These are phyloP conservation scores for Magnaporthiopsis rhizophila DNA, from an alignment of 2,329 filamentous ascomycete species.

Conservation along the genomic window DNA sequence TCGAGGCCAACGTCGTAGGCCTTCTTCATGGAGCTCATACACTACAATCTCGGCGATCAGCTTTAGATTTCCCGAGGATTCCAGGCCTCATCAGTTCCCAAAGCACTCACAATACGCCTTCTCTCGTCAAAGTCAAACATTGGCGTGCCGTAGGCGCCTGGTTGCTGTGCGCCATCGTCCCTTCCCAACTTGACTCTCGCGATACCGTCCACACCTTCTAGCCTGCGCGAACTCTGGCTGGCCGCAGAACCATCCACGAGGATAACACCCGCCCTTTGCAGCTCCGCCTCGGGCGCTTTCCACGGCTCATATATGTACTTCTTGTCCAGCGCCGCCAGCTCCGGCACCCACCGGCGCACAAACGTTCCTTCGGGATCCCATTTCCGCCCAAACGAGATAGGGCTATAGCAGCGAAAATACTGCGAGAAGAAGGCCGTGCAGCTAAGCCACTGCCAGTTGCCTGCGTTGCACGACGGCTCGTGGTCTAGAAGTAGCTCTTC, in stretches of 20 bases:
- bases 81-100: background rate
- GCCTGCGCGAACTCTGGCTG: background rate
- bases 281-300: conserved; percentile 61
- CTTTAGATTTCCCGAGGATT: background rate
- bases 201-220: background rate
- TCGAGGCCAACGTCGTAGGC: conserved; percentile 5
- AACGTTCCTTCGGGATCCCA: conserved; percentile 64
- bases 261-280: conserved; percentile 54
- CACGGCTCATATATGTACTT: conserved; percentile 77
- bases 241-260: background rate
- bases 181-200: conserved; percentile 50
- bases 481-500: conserved; percentile 70
- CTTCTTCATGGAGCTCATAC: conserved; percentile 5
- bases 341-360: conserved; percentile 58
- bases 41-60: background rate
- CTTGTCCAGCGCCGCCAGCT: conserved; percentile 50
- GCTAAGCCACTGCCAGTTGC: conserved; percentile 72
- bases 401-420: conserved; percentile 63
- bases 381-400: conserved; percentile 65
- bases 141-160: conserved; percentile 55
- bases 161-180: conserved; percentile 25
- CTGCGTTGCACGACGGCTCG: conserved; percentile 63
- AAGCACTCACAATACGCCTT: conserved; percentile 17
- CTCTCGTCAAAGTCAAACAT: conserved; percentile 68
- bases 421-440: conserved; percentile 70